Evolutionary conservation across 2,329 filamentous ascomycete species (phyloP).

Genomic region (Fusarium graminum): DNA sequence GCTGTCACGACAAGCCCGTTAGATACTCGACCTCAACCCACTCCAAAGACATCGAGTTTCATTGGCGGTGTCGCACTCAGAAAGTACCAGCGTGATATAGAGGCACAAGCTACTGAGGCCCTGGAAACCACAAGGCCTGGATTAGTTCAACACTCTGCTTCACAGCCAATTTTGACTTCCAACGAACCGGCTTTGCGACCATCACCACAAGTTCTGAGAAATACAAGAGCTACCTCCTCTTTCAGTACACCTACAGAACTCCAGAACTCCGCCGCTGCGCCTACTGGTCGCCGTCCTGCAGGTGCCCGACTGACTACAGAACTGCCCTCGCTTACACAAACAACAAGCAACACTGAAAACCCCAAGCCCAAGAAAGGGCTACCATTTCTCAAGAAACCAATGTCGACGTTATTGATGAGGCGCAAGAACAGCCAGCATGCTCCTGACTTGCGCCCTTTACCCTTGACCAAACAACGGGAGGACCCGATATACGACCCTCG

Average conservation of each 20-base stretch:
- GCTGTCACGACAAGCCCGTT: slow-evolving; percentile 41
- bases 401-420: slow-evolving; percentile 70
- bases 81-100: slow-evolving; percentile 61
- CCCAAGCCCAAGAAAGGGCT: slow-evolving; percentile 66
- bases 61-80: slow-evolving; percentile 68
- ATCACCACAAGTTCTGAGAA: slow-evolving; percentile 43
- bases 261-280: slow-evolving; percentile 52
- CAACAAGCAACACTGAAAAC: slow-evolving; percentile 54
- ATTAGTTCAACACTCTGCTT: slow-evolving; percentile 33
- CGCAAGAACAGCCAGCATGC: slow-evolving; percentile 66
- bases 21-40: slow-evolving; percentile 47
- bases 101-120: slow-evolving; percentile 44
- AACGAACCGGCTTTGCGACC: slow-evolving; percentile 47
- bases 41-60: slow-evolving; percentile 59
- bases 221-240: slow-evolving; percentile 53
- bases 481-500: slow-evolving; percentile 71
- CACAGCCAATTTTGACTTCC: slow-evolving; percentile 37
- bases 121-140: slow-evolving; percentile 34
- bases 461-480: slow-evolving; percentile 56
- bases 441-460: slow-evolving; percentile 59
- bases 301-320: slow-evolving; percentile 59
- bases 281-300: slow-evolving; percentile 58
- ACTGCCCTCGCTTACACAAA: slow-evolving; percentile 50
- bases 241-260: slow-evolving; percentile 65
- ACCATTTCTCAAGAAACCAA: slow-evolving; percentile 70